phyloP scores from a whole-genome alignment of 495 filamentous ascomycete species.

The Daldinia vernicosa region DNA sequence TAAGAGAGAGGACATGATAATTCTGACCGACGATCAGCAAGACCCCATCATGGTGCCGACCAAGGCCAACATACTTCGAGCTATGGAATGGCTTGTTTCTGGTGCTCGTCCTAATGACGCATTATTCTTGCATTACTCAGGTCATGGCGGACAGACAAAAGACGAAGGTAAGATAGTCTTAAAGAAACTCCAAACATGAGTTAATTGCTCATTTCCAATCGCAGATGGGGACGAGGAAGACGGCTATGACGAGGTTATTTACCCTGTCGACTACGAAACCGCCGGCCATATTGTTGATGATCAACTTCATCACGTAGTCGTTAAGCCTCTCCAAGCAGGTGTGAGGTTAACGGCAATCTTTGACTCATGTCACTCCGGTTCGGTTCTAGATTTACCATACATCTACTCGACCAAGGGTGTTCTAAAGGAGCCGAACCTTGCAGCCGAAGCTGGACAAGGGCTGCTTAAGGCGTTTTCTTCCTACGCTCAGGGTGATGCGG shows the following conservation, averaged over 20 bases:
- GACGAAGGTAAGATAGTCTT: slow-evolving; percentile 40
- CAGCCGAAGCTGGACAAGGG: slow-evolving; percentile 93
- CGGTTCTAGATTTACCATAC: slow-evolving; percentile 94
- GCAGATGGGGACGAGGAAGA: slow-evolving; percentile 82
- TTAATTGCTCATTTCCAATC: not conserved
- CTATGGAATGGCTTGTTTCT: slow-evolving; percentile 59
- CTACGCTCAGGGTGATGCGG: slow-evolving; percentile 85
- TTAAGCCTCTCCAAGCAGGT: slow-evolving; percentile 80
- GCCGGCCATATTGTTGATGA: slow-evolving; percentile 96
- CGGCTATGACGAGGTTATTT: slow-evolving; percentile 96
- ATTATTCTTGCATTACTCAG: slow-evolving; percentile 69
- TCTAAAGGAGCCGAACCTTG: slow-evolving; percentile 98
- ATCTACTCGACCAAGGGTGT: slow-evolving; percentile 93
- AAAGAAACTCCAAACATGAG: not conserved
- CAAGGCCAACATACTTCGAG: slow-evolving; percentile 60
- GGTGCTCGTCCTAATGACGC: slow-evolving; percentile 59
- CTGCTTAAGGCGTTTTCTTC: slow-evolving; percentile 82
- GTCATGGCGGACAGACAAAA: slow-evolving; percentile 59
- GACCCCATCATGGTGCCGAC: slow-evolving; percentile 56
- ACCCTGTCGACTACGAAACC: slow-evolving; percentile 90
- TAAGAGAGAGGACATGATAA: slow-evolving; percentile 62
- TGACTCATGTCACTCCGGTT: slow-evolving; percentile 97
- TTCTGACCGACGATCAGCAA: slow-evolving; percentile 58
- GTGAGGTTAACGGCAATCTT: slow-evolving; percentile 96
- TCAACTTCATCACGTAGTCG: slow-evolving; percentile 91